phyloP scores from a whole-genome alignment of 305 asterid species.

The Fraxinus baroniana region DNA sequence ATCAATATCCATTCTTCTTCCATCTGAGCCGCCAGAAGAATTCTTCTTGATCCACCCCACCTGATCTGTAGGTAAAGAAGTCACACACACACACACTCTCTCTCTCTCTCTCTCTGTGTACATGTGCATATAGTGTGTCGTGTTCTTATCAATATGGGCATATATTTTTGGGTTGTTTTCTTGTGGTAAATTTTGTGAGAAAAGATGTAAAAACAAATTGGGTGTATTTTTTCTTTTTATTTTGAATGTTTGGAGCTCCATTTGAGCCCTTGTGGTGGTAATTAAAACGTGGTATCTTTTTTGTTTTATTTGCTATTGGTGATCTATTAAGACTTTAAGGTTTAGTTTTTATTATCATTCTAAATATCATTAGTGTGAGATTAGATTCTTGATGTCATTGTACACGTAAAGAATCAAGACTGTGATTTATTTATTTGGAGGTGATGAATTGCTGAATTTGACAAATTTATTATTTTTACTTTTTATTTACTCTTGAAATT shows the following conservation, averaged over 20 bases:
- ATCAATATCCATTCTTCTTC: constrained; percentile 10
- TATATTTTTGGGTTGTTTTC: constrained; percentile 7
- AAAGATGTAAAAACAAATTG: constrained; percentile 6
- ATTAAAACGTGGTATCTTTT: constrained; percentile 22
- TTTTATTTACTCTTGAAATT: constrained; percentile 1
- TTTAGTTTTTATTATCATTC: background rate
- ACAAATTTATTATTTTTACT: background rate
- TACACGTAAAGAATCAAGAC: background rate
- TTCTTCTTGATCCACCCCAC: constrained; percentile 16
- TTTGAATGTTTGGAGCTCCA: constrained; percentile 27
- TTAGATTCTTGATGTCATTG: constrained; percentile 6
- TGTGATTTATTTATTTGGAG: constrained; percentile 11
- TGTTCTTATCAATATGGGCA: constrained; percentile 31
- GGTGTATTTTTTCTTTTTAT: background rate
- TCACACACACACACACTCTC: background rate
- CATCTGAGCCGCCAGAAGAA: constrained; percentile 14
- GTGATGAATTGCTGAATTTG: constrained; percentile 5
- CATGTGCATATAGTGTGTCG: constrained; percentile 15
- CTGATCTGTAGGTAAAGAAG: constrained; percentile 22
- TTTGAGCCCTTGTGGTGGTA: constrained; percentile 32
- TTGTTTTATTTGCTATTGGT: background rate
- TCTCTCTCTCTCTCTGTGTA: background rate
- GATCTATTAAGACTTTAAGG: constrained; percentile 1
- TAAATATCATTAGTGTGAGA: background rate
- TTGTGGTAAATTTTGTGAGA: constrained; percentile 11